Evolutionary conservation across 2,329 filamentous ascomycete genomes (phyloP).

Genomic region (Phyllosticta citrichinensis): DNA sequence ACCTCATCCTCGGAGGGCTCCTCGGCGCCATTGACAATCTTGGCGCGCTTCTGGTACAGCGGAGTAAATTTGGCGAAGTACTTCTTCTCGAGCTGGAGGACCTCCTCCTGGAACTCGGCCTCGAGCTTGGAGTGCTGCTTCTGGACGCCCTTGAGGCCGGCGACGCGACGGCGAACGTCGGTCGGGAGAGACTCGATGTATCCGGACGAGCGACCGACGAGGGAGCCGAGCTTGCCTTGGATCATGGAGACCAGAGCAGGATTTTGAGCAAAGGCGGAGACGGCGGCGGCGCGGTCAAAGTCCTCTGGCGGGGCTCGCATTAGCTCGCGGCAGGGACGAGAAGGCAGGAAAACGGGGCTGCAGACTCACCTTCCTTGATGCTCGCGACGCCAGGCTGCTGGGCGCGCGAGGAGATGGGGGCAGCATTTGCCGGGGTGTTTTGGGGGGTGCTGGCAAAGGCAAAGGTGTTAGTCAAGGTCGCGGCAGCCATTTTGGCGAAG

Average conservation of each 20-base stretch:
- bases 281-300: constrained; percentile 74
- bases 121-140: constrained; percentile 98
- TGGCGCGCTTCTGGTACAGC: constrained; percentile 87
- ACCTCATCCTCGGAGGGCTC: constrained; percentile 87
- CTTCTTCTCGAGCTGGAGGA: constrained; percentile 97
- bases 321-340: constrained; percentile 22
- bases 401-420: constrained; percentile 94
- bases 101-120: constrained; percentile 96
- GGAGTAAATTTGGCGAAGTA: constrained; percentile 99
- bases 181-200: constrained; percentile 94
- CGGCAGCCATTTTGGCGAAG: constrained; percentile 4
- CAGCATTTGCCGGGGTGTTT: constrained; percentile 92
- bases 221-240: constrained; percentile 85
- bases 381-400: constrained; percentile 89
- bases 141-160: constrained; percentile 93
- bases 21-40: constrained; percentile 76
- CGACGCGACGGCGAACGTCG: constrained; percentile 82
- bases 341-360: constrained; percentile 7
- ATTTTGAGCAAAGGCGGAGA: constrained; percentile 91
- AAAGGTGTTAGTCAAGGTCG: constrained; percentile 8
- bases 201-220: constrained; percentile 90
- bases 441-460: constrained; percentile 69
- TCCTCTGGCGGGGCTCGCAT: constrained; percentile 56
- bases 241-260: constrained; percentile 94
- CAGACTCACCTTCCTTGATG: constrained; percentile 84